Evolutionary conservation across 768 basidiomycete genomes (phyloP).

Genomic region (Xerocomellus intermedius): DNA sequence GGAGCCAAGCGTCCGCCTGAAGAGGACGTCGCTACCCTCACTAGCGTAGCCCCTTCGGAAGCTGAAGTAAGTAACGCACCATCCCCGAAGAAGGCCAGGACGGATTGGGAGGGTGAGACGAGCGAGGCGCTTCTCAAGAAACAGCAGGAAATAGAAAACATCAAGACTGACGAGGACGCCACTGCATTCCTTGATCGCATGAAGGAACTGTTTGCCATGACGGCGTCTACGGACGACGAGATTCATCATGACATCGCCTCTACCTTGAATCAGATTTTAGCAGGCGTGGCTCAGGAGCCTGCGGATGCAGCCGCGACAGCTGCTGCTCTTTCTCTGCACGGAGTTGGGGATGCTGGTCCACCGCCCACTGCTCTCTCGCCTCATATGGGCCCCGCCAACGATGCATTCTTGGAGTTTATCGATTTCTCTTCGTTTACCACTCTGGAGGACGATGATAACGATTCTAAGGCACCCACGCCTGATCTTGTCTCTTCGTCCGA

Average conservation of each 20-base stretch:
- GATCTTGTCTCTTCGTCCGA: slow-evolving; percentile 70
- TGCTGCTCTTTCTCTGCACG: slow-evolving; percentile 26
- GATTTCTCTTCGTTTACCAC: slow-evolving; percentile 65
- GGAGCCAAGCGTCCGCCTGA: slow-evolving; percentile 37
- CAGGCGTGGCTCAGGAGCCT: slow-evolving; percentile 48
- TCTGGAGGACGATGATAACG: slow-evolving; percentile 55
- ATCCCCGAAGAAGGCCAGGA: slow-evolving; percentile 70
- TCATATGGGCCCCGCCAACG: slow-evolving; percentile 37
- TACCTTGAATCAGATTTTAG: slow-evolving; percentile 62
- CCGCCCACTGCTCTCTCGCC: slow-evolving; percentile 35
- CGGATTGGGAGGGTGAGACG: slow-evolving; percentile 65
- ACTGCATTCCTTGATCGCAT: slow-evolving; percentile 59
- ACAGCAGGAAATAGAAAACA: slow-evolving; percentile 39
- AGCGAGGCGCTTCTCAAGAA: slow-evolving; percentile 48
- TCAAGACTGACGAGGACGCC: slow-evolving; percentile 70
- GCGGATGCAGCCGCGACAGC: slow-evolving; percentile 32
- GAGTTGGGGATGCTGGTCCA: slow-evolving; percentile 30
- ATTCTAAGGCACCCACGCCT: slow-evolving; percentile 70
- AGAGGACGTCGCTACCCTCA: slow-evolving; percentile 31
- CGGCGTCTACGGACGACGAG: slow-evolving; percentile 40
- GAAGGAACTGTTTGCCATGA: slow-evolving; percentile 60
- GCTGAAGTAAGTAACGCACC: slow-evolving; percentile 46
- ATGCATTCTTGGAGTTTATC: slow-evolving; percentile 51
- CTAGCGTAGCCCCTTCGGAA: slow-evolving; percentile 33
- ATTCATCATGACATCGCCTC: slow-evolving; percentile 50